A percentile compares a stretch with the other conserved stretches of the same genome.
Evolutionary conservation across 805 yeast species (phyloP).

Genomic region (Candida germanica): DNA sequence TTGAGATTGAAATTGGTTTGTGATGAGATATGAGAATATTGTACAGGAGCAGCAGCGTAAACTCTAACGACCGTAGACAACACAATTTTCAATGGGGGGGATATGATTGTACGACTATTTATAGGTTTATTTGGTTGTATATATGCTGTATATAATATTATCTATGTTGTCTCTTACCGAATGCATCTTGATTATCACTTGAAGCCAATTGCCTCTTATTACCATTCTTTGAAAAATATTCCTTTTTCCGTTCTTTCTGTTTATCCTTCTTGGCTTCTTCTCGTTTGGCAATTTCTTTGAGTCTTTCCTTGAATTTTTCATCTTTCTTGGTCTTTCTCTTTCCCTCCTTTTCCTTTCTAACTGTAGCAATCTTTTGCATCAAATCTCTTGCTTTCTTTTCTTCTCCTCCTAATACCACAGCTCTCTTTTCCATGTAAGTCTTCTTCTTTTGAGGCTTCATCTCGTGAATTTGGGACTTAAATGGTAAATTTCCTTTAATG

Average conservation of each 20-base stretch:
- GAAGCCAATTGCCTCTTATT: slow-evolving; percentile 53
- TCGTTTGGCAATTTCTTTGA: slow-evolving; percentile 71
- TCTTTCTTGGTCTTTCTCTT: slow-evolving; percentile 71
- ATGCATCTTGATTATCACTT: slow-evolving; percentile 28
- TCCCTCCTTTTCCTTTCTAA: slow-evolving; percentile 80
- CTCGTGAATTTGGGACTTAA: slow-evolving; percentile 82
- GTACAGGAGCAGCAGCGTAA: too few relatives aligned
- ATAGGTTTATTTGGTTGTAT: too few relatives aligned
- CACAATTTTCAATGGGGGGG: too few relatives aligned
- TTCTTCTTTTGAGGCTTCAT: slow-evolving; percentile 85
- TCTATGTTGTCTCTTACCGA: slow-evolving; percentile 31
- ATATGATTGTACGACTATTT: too few relatives aligned
- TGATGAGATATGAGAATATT: too few relatives aligned
- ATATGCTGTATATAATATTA: too few relatives aligned
- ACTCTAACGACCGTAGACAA: too few relatives aligned
- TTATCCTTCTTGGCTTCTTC: slow-evolving; percentile 70
- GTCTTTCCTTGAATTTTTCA: slow-evolving; percentile 70
- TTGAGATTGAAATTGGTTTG: too few relatives aligned
- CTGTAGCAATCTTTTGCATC: slow-evolving; percentile 81
- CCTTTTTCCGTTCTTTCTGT: slow-evolving; percentile 83
- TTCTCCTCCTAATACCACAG: slow-evolving; percentile 88
- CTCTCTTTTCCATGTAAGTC: slow-evolving; percentile 83
- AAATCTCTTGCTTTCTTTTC: slow-evolving; percentile 91
- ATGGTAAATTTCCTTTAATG: slow-evolving; percentile 77
- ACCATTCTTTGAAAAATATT: slow-evolving; percentile 70